A percentile compares a stretch with the other conserved stretches of the same genome.
phyloP scores from a whole-genome alignment of 306 rosid species.

The Trichosanthes cucumerina region DNA sequence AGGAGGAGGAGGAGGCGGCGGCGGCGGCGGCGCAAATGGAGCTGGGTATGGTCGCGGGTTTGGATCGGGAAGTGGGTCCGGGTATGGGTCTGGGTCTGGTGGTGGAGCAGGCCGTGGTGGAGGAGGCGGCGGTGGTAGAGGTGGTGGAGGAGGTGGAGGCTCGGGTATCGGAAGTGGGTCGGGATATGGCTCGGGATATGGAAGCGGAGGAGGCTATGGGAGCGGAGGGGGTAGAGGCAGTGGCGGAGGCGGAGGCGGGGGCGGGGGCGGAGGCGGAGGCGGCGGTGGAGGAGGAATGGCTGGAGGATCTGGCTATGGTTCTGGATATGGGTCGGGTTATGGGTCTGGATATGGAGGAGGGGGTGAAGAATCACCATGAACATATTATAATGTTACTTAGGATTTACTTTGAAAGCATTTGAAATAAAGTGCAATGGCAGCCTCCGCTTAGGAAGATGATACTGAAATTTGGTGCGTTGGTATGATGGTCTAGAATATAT shows the following conservation, averaged over 20 bases:
- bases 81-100: constrained; percentile 7
- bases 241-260: background rate
- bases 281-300: background rate
- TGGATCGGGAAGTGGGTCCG: constrained; percentile 36
- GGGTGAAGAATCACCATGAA: constrained; percentile 4
- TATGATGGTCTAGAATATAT: background rate
- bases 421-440: background rate
- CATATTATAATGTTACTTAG: background rate
- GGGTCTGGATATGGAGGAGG: constrained; percentile 17
- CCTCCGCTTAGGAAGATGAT: background rate
- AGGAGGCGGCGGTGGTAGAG: constrained; percentile 13
- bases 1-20: constrained; percentile 29
- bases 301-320: constrained; percentile 5
- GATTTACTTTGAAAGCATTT: background rate
- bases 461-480: background rate
- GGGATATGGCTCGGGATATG: constrained; percentile 28
- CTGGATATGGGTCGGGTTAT: constrained; percentile 3
- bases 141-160: constrained; percentile 13
- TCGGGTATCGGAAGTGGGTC: constrained; percentile 7
- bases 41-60: constrained; percentile 42
- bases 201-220: constrained; percentile 1
- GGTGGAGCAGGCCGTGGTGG: background rate
- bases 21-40: constrained; percentile 32
- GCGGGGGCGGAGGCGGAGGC: background rate
- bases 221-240: background rate